Evolutionary conservation across 306 rosid species (phyloP).

Genomic region (Castanopsis chinensis): DNA sequence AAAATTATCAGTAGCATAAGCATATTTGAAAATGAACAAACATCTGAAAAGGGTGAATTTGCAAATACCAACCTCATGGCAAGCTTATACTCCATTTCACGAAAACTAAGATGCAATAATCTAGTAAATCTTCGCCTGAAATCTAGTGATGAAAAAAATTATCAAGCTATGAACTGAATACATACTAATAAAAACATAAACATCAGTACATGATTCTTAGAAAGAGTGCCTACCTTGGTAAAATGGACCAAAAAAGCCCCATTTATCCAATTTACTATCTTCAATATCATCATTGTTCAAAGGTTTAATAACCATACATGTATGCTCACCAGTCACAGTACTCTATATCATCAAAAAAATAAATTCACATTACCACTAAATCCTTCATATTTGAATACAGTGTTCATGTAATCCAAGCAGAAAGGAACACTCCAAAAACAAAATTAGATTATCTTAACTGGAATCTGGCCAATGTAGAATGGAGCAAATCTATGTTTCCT

Average conservation of each 20-base stretch:
- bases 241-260: slow-evolving; percentile 73
- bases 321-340: slow-evolving; percentile 86
- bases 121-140: slow-evolving; percentile 73
- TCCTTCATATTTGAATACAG: background rate
- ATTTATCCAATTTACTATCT: slow-evolving; percentile 52
- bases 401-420: slow-evolving; percentile 2
- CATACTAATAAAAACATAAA: background rate
- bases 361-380: slow-evolving; percentile 6
- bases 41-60: slow-evolving; percentile 11
- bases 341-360: slow-evolving; percentile 44
- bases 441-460: slow-evolving; percentile 63
- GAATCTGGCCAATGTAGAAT: slow-evolving; percentile 88
- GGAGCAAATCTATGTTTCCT: slow-evolving; percentile 88
- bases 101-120: slow-evolving; percentile 64
- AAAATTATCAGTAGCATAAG: slow-evolving; percentile 27
- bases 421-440: slow-evolving; percentile 9
- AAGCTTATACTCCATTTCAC: slow-evolving; percentile 72
- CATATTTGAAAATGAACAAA: slow-evolving; percentile 18
- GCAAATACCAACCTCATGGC: slow-evolving; percentile 72
- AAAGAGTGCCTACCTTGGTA: slow-evolving; percentile 56
- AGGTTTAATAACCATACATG: slow-evolving; percentile 87
- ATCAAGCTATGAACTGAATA: slow-evolving; percentile 19
- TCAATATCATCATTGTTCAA: slow-evolving; percentile 88
- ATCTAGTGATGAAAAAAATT: slow-evolving; percentile 43
- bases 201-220: slow-evolving; percentile 10